Base-by-base conservation (phyloP, 805 yeast genomes). In the Metschnikowia vanudenii region DNA sequence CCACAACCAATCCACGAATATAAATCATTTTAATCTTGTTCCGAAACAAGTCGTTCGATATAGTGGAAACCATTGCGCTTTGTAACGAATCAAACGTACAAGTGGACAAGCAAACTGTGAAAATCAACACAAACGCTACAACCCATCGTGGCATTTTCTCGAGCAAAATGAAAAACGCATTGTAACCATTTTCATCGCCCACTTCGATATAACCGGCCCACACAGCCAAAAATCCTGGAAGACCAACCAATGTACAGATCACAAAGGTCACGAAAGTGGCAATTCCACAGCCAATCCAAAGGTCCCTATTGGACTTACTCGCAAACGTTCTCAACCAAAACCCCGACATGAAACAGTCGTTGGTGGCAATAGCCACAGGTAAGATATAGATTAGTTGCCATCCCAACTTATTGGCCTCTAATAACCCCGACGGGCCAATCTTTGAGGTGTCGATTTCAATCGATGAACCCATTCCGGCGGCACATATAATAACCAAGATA, bases 311-410 rank as follows among this genome's bases (percentile, higher is more conserved):
- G 8, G 88, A 71, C 53, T 80, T 80, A 6, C 96, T 84, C 4
- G 98, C 96, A 71, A 91, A 91, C 0, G 98, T 88, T 60, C 98
- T 76, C 50, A 91, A 70, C 98, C 98, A 91, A 64, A 91, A 90
- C 0, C 96, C 96, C 28, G 96, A 79, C 75, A 91, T 70, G 67
- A 91, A 91, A 62, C 91, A 81, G 62, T 89, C 96, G 59, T 91
- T 91, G 29, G 97, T 87, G 47, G 89, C 78, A 60, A 91, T 86
- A 22, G 97, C 97, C 28, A 91, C 84, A 7, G 84, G 78, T 53
- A 91, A 72, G 52, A 91, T 90, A 63, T 89, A 91, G 28, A 91
- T 63, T 53, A 91, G 75, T 73, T 89, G 94, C 95, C 96, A 90
- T 14, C 96, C 96, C 33, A 90, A 72, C 54, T 78, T 79, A 59